Percentiles rank a stretch among this genome's conserved stretches.
These are phyloP conservation scores for Sporothrix luriei DNA, from an alignment of 2,329 filamentous ascomycete genomes.

Conservation along the genomic window DNA sequence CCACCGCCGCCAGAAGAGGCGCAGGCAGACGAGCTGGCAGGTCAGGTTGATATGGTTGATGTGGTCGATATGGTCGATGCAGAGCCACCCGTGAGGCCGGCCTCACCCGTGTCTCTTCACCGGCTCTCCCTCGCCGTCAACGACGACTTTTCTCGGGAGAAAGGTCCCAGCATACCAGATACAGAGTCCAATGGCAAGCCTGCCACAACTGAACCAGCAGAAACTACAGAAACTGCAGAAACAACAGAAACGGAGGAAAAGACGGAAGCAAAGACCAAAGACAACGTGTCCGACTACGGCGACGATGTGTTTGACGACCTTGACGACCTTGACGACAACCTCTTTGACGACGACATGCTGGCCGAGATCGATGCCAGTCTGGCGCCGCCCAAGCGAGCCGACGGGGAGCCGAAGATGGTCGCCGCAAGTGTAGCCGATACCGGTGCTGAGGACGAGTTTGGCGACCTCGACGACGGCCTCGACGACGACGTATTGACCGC, in stretches of 20 bases:
- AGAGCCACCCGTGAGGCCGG: background rate
- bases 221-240: background rate
- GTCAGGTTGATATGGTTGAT: background rate
- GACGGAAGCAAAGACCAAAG: slow-evolving; percentile 5
- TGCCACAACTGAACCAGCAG: background rate
- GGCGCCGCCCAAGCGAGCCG: slow-evolving; percentile 8
- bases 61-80: background rate
- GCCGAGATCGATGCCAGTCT: slow-evolving; percentile 56
- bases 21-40: background rate
- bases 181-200: slow-evolving; percentile 2
- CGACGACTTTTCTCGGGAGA: slow-evolving; percentile 38
- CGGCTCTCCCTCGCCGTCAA: slow-evolving; percentile 25
- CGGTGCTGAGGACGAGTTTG: slow-evolving; percentile 53
- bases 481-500: slow-evolving; percentile 44
- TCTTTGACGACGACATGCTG: slow-evolving; percentile 62
- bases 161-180: slow-evolving; percentile 21
- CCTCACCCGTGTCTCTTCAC: slow-evolving; percentile 8
- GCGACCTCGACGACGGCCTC: slow-evolving; percentile 61
- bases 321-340: slow-evolving; percentile 56
- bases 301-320: slow-evolving; percentile 59
- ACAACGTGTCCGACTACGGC: slow-evolving; percentile 53
- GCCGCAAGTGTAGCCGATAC: background rate
- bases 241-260: background rate
- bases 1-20: background rate
- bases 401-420: background rate